Conservation (phyloP, 129 eudicot species). For the Lonicera japonica region DNA sequence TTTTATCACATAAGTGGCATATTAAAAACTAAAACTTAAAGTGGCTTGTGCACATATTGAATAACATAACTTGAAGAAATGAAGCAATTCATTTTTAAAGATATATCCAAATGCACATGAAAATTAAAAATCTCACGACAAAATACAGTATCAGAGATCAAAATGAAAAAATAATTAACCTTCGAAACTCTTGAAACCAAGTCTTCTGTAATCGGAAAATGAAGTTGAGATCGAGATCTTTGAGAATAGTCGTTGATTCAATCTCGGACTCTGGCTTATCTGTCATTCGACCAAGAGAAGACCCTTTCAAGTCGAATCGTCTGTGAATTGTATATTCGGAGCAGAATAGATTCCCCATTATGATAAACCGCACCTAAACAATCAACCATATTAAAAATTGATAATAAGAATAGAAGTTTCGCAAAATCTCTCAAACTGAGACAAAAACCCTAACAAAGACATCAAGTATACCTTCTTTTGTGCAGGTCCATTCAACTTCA, state of each 20-base stretch:
- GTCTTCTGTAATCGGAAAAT: constrained; percentile 70
- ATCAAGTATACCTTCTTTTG: constrained; percentile 68
- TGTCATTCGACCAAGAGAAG: constrained; percentile 86
- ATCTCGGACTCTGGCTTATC: constrained; percentile 93
- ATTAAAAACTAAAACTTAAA: too few relatives aligned
- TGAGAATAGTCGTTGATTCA: constrained; percentile 77
- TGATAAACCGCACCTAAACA: constrained; percentile 81
- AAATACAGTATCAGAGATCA: neutral
- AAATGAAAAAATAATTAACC: constrained; percentile 27
- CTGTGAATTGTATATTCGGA: constrained; percentile 61
- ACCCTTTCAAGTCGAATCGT: constrained; percentile 92
- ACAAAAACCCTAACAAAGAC: neutral
- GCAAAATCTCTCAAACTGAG: too few relatives aligned
- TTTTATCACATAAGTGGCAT: too few relatives aligned
- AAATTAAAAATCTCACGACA: neutral
- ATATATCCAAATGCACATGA: neutral
- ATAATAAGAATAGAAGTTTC: neutral
- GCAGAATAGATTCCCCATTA: constrained; percentile 95
- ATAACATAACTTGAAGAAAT: too few relatives aligned
- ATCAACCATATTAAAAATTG: neutral
- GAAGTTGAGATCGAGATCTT: constrained; percentile 95
- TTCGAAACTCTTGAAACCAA: constrained; percentile 82
- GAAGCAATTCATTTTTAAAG: too few relatives aligned
- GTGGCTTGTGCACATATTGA: too few relatives aligned
- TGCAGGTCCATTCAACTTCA: constrained; percentile 70